Conservation (phyloP, 2,329 filamentous ascomycete genomes). For the Periconia sp. region DNA sequence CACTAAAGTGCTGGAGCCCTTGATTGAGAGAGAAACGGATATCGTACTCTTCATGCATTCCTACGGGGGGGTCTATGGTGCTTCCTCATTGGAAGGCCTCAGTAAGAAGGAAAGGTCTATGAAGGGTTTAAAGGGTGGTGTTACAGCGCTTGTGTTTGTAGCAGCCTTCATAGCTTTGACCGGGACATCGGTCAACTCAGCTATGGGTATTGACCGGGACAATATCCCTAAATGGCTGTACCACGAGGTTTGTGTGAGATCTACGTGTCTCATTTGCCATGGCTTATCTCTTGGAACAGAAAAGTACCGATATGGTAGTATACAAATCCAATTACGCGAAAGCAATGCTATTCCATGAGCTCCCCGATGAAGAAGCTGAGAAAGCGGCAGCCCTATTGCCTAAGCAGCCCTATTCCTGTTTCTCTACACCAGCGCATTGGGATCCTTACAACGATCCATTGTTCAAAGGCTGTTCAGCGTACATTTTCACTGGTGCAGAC, state of each 20-base stretch:
- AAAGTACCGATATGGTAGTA: conserved; percentile 2
- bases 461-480: conserved; percentile 6
- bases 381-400: conserved; percentile 3
- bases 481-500: conserved; percentile 23
- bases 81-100: conserved; percentile 9
- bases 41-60: conserved; percentile 17
- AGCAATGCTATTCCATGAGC: conserved; percentile 12
- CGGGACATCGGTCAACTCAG: conserved; percentile 3
- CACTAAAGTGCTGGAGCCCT: conserved; percentile 4
- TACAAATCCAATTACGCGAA: neutral
- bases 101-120: conserved; percentile 4
- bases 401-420: conserved; percentile 7
- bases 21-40: conserved; percentile 11
- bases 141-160: conserved; percentile 9
- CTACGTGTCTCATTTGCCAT: neutral
- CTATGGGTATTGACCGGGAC: conserved; percentile 7
- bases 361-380: conserved; percentile 8
- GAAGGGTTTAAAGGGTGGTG: conserved; percentile 7
- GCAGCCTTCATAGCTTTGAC: conserved; percentile 3
- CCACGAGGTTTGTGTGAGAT: conserved; percentile 6
- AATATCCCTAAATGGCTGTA: conserved; percentile 8
- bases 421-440: conserved; percentile 3
- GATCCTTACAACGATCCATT: conserved; percentile 8
- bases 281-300: neutral
- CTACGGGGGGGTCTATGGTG: conserved; percentile 16